Evolutionary conservation across 257 asterid species (phyloP), one percentile per base, ranked within the genome.

Genomic region (Solanum piurae): DNA sequence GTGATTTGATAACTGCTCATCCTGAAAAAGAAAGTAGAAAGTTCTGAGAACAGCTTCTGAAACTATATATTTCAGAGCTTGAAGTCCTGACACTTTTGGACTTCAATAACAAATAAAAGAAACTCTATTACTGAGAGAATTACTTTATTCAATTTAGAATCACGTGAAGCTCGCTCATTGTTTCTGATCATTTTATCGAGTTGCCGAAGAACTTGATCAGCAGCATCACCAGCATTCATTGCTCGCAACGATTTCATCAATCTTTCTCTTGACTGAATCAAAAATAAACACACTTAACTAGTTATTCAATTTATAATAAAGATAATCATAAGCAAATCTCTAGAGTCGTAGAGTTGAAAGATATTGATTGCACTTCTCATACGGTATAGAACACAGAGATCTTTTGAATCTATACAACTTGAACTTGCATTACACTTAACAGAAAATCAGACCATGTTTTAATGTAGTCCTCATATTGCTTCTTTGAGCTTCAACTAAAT

Each of bases 161-260:
- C 99, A 87, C 98, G 94, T 68, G 95, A 90, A 91, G 93, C 94
- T 87, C 98, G 98, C 90, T 93, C 99, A 86, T 92, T 93, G 88
- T 87, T 94, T 90, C 94, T 95, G 94, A 95, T 95, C 87, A 93
- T 87, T 91, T 97, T 97, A 92, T 97, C 99, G 44, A 93, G 92
- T 90, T 97, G 99, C 73, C 99, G 91, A 49, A 94, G 83, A 89
- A 92, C 99, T 90, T 97, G 99, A 92, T 97, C 99, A 77, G 99
- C 99, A 62, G 99, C 99, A 88, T 97, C 99, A 88, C 98, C 98
- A 73, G 99, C 99, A 92, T 92, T 94, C 98, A 96, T 95, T 77
- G 93, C 93, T 89, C 98, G 94, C 92, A 97, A 90, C 83, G 92
- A 94, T 90, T 94, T 97, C 33, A 96, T 91, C 94, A 97, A 89